Evolutionary conservation across 108 stramenopile species (phyloP).

Genomic region (Chaetoceros muelleri): DNA sequence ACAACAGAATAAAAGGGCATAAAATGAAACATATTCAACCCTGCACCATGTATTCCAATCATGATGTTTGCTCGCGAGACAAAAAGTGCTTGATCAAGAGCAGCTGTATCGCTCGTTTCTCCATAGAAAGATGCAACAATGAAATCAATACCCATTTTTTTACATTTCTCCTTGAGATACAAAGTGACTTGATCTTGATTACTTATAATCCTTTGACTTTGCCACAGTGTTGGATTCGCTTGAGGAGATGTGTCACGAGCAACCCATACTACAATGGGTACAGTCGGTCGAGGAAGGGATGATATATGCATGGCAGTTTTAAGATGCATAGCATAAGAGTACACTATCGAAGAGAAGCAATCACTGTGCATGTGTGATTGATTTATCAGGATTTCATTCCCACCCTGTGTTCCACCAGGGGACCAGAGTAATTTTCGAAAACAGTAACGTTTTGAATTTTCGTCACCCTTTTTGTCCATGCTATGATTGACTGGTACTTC

Average conservation of each 20-base stretch:
- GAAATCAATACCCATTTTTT: slow-evolving; percentile 15
- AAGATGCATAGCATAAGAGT: slow-evolving; percentile 12
- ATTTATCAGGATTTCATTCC: slow-evolving; percentile 7
- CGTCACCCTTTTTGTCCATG: background rate
- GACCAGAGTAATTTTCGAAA: slow-evolving; percentile 9
- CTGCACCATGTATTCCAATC: slow-evolving; percentile 28
- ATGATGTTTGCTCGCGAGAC: slow-evolving; percentile 19
- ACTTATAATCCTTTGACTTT: slow-evolving; percentile 6
- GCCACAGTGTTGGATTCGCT: slow-evolving; percentile 11
- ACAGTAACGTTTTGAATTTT: slow-evolving; percentile 5
- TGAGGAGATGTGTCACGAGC: slow-evolving; percentile 11
- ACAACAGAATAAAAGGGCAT: slow-evolving; percentile 18
- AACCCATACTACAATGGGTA: slow-evolving; percentile 20
- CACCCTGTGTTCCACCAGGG: background rate
- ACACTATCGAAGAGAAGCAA: slow-evolving; percentile 22
- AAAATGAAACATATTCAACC: slow-evolving; percentile 22
- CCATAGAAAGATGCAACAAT: slow-evolving; percentile 20
- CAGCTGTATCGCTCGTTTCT: slow-evolving; percentile 7
- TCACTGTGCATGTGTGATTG: slow-evolving; percentile 1
- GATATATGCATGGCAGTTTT: slow-evolving; percentile 17
- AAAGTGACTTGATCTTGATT: slow-evolving; percentile 15
- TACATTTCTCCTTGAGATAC: slow-evolving; percentile 10
- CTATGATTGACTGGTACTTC: background rate
- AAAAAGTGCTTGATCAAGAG: slow-evolving; percentile 15
- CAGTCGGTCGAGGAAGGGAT: slow-evolving; percentile 7